Evolutionary conservation across 2,329 filamentous ascomycete species (phyloP).

Genomic region (Raffaelea albimanens): DNA sequence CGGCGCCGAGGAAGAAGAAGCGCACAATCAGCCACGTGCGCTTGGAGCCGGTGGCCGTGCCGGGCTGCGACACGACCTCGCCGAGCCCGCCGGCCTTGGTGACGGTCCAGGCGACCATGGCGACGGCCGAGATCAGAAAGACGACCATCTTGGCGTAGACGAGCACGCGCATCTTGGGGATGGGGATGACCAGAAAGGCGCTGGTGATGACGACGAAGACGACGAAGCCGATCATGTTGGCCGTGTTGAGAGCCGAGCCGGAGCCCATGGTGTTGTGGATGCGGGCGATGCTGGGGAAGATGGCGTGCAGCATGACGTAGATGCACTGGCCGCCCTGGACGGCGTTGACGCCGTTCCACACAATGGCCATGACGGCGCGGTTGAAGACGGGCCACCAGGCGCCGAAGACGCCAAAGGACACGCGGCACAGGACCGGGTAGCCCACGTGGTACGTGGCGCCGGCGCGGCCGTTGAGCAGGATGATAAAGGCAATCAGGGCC

Average conservation of each 20-base stretch:
- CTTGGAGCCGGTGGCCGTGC: constrained; percentile 21
- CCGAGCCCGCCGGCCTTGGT: constrained; percentile 8
- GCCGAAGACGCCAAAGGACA: constrained; percentile 31
- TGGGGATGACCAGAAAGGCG: constrained; percentile 6
- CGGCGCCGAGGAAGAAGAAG: constrained; percentile 25
- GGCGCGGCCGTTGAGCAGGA: constrained; percentile 27
- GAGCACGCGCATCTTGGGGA: constrained; percentile 9
- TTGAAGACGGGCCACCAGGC: constrained; percentile 32
- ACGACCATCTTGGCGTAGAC: constrained; percentile 9
- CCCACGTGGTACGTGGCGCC: constrained; percentile 27
- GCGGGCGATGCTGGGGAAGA: constrained; percentile 28
- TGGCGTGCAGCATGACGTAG: constrained; percentile 27
- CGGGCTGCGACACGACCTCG: constrained; percentile 17
- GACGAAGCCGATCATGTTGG: constrained; percentile 6
- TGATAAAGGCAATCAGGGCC: constrained; percentile 27
- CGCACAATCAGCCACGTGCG: constrained; percentile 27
- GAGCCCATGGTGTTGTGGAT: constrained; percentile 22
- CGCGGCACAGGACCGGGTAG: constrained; percentile 30
- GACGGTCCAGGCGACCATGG: constrained; percentile 8
- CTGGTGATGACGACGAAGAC: constrained; percentile 18
- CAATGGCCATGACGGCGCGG: constrained; percentile 33
- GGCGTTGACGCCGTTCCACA: constrained; percentile 31
- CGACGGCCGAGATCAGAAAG: constrained; percentile 6
- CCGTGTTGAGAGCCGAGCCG: constrained; percentile 6
- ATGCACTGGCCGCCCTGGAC: constrained; percentile 15